phyloP scores from a whole-genome alignment of 306 rosid genomes.

The Biancaea sappan region DNA sequence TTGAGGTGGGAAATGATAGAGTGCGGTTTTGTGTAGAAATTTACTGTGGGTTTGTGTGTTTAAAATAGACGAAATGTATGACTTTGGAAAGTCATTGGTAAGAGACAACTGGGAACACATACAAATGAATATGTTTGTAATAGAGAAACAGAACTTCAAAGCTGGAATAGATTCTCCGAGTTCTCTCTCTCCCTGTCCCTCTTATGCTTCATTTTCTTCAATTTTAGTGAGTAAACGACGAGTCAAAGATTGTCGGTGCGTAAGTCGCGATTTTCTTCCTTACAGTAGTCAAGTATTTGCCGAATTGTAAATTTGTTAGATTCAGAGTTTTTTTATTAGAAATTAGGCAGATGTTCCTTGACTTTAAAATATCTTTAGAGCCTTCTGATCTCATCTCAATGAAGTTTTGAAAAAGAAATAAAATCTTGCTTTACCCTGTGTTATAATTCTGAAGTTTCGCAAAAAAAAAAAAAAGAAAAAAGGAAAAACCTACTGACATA shows the following conservation, averaged over 20 bases:
- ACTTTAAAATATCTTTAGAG: no score
- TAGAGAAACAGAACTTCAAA: not conserved
- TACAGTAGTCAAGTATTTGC: no score
- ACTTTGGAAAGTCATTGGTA: not conserved
- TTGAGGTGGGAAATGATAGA: not conserved
- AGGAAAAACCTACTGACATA: no score
- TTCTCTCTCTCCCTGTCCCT: not conserved
- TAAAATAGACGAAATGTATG: not conserved
- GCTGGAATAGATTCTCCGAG: not conserved
- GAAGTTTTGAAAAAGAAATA: no score
- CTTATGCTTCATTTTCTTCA: not conserved
- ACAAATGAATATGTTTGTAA: not conserved
- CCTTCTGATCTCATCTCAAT: no score
- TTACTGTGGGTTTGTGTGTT: not conserved
- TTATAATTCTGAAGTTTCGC: no score
- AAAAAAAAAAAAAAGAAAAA: no score
- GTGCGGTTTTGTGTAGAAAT: not conserved
- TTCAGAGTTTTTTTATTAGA: no score
- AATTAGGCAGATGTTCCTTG: no score
- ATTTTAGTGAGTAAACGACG: not conserved
- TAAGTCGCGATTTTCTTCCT: not conserved
- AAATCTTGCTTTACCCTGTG: no score
- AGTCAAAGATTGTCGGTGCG: not conserved
- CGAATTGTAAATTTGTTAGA: no score
- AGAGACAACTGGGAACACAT: not conserved